These are phyloP conservation scores for Pholiota conissans DNA, from an alignment of 768 basidiomycete species.

Conservation along the genomic window DNA sequence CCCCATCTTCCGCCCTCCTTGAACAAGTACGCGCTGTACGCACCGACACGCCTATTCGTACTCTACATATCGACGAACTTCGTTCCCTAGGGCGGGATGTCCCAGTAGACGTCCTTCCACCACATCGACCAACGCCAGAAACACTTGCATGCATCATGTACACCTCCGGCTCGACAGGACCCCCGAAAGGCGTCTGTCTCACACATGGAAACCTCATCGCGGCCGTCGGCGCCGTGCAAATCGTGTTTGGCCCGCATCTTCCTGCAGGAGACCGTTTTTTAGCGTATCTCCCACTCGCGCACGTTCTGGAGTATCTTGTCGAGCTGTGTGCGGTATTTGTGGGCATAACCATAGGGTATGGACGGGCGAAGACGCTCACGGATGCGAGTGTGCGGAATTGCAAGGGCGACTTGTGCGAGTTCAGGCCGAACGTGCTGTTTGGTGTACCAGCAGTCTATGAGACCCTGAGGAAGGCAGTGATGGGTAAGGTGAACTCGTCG, in stretches of 20 bases:
- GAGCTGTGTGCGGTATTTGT: slow-evolving; percentile 67
- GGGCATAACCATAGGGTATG: slow-evolving; percentile 80
- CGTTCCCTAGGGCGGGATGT: slow-evolving; percentile 53
- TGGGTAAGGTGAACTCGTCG: slow-evolving; percentile 62
- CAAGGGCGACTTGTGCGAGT: slow-evolving; percentile 73
- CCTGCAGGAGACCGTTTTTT: slow-evolving; percentile 57
- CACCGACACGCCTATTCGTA: slow-evolving; percentile 36
- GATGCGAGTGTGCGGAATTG: slow-evolving; percentile 75
- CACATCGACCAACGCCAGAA: slow-evolving; percentile 33
- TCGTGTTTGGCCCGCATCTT: slow-evolving; percentile 58
- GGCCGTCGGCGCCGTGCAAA: slow-evolving; percentile 66
- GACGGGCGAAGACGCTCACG: slow-evolving; percentile 84
- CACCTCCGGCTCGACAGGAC: slow-evolving; percentile 79
- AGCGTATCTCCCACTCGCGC: slow-evolving; percentile 84
- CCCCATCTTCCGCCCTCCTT: slow-evolving; percentile 42
- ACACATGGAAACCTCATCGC: slow-evolving; percentile 80
- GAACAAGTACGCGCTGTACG: slow-evolving; percentile 50
- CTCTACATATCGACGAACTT: slow-evolving; percentile 67
- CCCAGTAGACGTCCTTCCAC: slow-evolving; percentile 40
- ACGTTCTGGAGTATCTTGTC: slow-evolving; percentile 88
- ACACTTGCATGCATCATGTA: slow-evolving; percentile 46
- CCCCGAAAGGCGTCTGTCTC: slow-evolving; percentile 87
- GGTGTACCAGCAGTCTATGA: slow-evolving; percentile 94
- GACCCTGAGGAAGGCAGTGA: slow-evolving; percentile 84
- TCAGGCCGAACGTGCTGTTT: slow-evolving; percentile 77